Base-by-base conservation (phyloP, 1,284 basidiomycete genomes). In the Cryptococcus deneoformans region DNA sequence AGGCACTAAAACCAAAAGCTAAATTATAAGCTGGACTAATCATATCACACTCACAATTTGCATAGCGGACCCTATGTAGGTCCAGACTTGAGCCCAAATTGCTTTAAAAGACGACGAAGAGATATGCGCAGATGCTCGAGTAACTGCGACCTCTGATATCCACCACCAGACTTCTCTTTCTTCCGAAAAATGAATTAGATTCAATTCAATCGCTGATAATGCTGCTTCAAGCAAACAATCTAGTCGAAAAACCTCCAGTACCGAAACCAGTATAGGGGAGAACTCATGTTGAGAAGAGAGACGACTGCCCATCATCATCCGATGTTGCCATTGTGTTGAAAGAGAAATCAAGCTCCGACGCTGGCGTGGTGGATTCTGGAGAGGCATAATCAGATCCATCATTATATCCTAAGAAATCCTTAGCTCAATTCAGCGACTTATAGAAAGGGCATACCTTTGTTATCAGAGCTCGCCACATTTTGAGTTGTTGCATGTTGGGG, bases 101-200 rank as follows among this genome's bases (percentile, higher is more conserved):
- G 50, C 53, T 50, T 61, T 63, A 61, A 68, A 70, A 10, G 63
- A 24, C 7, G 16, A 24, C 20, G 20, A 20, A 12, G 16, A 58
- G 3, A 51, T 48, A 4, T 44, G 52, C 11, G 42, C 42, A 6
- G 12, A 12, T 11, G 53, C 6, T 35, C 66, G 46, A 14, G 49
- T 40, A 3, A 46, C 29, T 6, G 64, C 50, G 8, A 71, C 46
- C 11, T 50, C 38, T 3, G 56, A 6, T 8, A 72, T 60, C 69
- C 69, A 73, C 71, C 73, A 75, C 73, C 73, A 74, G 8, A 61
- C 47, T 12, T 60, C 57, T 16, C 56, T 46, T 36, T 65, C 63
- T 52, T 75, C 72, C n/a, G 50, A 44, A 3, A 3, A 0, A 35
- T 9, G 16, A 24, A 12, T 47, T 24, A 20, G 34, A 29, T 35